phyloP scores from a whole-genome alignment of 1,284 basidiomycete species.

The Apiotrichum mycotoxinovorans region DNA sequence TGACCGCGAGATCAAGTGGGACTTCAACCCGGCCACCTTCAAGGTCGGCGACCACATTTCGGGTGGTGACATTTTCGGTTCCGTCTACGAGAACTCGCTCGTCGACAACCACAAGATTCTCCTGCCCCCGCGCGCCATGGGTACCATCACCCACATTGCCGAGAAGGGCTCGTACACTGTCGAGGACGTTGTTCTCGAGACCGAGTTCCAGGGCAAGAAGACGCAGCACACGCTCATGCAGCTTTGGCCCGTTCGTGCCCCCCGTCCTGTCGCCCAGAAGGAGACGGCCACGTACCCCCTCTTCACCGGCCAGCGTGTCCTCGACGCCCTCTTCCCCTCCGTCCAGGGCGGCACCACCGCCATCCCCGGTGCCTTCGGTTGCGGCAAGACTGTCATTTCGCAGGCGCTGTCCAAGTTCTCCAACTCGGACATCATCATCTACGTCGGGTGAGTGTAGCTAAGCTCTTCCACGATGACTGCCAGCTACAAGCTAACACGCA shows the following conservation, averaged over 20 bases:
- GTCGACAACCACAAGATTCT: slow-evolving; percentile 97
- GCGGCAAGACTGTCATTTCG: slow-evolving; percentile 95
- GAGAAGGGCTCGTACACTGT: slow-evolving; percentile 94
- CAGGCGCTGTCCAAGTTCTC: slow-evolving; percentile 97
- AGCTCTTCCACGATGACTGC: too few species aligned
- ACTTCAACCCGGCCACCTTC: slow-evolving; percentile 84
- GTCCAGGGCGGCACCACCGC: slow-evolving; percentile 99
- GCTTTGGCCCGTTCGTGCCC: slow-evolving; percentile 97
- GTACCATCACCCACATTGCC: slow-evolving; percentile 89
- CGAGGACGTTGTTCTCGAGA: slow-evolving; percentile 93
- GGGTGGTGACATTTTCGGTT: slow-evolving; percentile 93
- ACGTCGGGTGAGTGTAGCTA: slow-evolving; percentile 74
- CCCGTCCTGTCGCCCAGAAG: slow-evolving; percentile 91
- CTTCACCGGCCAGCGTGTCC: slow-evolving; percentile 92
- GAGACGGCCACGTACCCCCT: slow-evolving; percentile 88
- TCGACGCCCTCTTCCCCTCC: slow-evolving; percentile 97
- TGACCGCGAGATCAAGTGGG: slow-evolving; percentile 86
- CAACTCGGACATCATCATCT: slow-evolving; percentile 99
- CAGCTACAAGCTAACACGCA: not conserved
- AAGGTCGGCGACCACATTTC: slow-evolving; percentile 94
- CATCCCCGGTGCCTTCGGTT: slow-evolving; percentile 98
- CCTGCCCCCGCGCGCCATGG: slow-evolving; percentile 87
- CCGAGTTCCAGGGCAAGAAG: slow-evolving; percentile 94
- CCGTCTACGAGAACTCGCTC: slow-evolving; percentile 95
- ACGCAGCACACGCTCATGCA: slow-evolving; percentile 96